A percentile compares a stretch with the other conserved stretches of the same genome.
phyloP scores from a whole-genome alignment of 2,329 filamentous ascomycete genomes.

The Fusarium piperis region DNA sequence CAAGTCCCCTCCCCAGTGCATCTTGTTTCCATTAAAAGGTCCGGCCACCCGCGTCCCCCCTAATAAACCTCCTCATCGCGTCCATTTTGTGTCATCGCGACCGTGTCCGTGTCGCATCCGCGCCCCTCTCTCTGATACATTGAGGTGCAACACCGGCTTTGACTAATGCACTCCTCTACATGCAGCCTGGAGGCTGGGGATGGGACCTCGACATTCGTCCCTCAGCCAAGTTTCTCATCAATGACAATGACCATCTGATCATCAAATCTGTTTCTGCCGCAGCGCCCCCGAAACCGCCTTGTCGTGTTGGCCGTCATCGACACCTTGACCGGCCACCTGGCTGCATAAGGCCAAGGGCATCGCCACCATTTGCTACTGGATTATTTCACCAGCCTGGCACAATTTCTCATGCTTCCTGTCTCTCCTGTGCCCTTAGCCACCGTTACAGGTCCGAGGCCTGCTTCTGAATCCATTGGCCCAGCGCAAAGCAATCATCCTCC shows the following conservation, averaged over 20 bases:
- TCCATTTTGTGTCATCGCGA: slow-evolving; percentile 14
- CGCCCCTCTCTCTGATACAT: slow-evolving; percentile 7
- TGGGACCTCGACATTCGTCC: not conserved
- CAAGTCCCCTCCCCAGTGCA: not conserved
- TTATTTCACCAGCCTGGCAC: not conserved
- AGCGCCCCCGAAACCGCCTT: not conserved
- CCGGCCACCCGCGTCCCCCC: slow-evolving; percentile 36
- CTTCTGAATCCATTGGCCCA: not conserved
- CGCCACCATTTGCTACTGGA: not conserved
- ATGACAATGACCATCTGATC: not conserved
- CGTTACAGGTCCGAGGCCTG: not conserved
- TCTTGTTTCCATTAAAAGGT: slow-evolving; percentile 36
- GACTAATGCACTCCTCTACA: slow-evolving; percentile 21
- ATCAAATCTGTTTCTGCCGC: not conserved
- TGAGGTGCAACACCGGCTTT: slow-evolving; percentile 8
- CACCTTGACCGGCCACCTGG: slow-evolving; percentile 1
- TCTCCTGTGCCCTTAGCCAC: not conserved
- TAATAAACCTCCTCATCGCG: slow-evolving; percentile 20
- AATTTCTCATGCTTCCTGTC: not conserved
- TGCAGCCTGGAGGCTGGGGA: slow-evolving; percentile 32
- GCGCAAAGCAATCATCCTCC: not conserved
- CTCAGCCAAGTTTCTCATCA: not conserved
- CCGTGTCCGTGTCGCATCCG: slow-evolving; percentile 36
- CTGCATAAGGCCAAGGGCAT: slow-evolving; percentile 14
- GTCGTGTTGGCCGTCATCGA: not conserved